phyloP scores from a whole-genome alignment of 176 grass and related monocot species.

The Carex littledalei region DNA sequence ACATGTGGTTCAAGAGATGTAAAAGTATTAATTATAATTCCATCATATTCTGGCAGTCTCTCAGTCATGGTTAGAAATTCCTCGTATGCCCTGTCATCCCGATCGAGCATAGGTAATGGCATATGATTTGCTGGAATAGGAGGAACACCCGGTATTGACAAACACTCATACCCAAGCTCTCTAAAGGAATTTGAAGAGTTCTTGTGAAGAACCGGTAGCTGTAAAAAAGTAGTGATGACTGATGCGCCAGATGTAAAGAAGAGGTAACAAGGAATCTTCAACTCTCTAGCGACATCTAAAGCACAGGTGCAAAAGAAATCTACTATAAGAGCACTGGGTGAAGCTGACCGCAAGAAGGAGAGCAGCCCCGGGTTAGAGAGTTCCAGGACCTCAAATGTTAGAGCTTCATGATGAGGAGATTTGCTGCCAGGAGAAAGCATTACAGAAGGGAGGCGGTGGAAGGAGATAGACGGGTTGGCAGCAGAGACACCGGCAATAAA shows the following conservation, averaged over 20 bases:
- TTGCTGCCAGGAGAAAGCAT: not conserved
- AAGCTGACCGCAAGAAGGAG: conserved; percentile 21
- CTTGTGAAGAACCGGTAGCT: not conserved
- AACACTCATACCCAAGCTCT: not conserved
- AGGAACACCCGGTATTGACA: not conserved
- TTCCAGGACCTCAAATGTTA: conserved; percentile 12
- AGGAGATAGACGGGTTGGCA: conserved; percentile 27
- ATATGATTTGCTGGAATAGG: conserved; percentile 34
- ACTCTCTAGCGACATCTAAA: conserved; percentile 29
- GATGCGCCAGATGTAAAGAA: conserved; percentile 27
- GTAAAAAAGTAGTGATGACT: not conserved
- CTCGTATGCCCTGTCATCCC: conserved; percentile 5
- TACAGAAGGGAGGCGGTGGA: conserved; percentile 37
- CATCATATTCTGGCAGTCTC: conserved; percentile 6
- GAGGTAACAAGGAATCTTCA: conserved; percentile 40
- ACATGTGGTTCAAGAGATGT: conserved; percentile 33
- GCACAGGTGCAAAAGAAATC: conserved; percentile 41
- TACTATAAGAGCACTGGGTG: conserved; percentile 35
- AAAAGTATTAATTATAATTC: conserved; percentile 51
- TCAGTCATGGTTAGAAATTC: conserved; percentile 7
- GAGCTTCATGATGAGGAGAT: conserved; percentile 7
- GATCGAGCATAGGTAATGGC: conserved; percentile 3
- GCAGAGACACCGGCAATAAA: conserved; percentile 15
- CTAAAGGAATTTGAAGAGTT: conserved; percentile 8
- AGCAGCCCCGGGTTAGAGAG: conserved; percentile 18